A percentile compares a stretch with the other conserved stretches of the same genome.
These are phyloP conservation scores for Allantophomopsis cytisporea DNA, from an alignment of 2,329 filamentous ascomycete species.

Conservation along the genomic window DNA sequence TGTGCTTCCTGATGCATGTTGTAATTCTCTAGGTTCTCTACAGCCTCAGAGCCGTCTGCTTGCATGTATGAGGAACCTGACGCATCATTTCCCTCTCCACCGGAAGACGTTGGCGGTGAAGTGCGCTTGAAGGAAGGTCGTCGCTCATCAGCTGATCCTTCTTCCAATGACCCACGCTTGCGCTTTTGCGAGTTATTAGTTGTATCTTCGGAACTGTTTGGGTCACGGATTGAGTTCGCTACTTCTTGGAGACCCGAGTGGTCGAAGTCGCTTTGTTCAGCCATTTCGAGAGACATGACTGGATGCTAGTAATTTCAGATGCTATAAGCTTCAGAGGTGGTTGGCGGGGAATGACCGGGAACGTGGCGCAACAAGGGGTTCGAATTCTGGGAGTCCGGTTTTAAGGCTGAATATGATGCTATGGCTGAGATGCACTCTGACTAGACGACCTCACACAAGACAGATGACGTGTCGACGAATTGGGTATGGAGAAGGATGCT, in stretches of 20 bases:
- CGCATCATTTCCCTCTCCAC: constrained; percentile 13
- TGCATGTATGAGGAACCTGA: constrained; percentile 6
- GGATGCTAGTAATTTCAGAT: background rate
- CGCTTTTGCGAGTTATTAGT: constrained; percentile 16
- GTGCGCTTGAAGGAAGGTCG: constrained; percentile 18
- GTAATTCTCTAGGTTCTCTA: constrained; percentile 20
- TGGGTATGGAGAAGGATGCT: constrained; percentile 16
- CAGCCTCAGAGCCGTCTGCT: constrained; percentile 9
- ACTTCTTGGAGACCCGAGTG: constrained; percentile 20
- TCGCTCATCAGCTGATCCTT: constrained; percentile 19
- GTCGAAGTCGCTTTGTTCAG: constrained; percentile 19
- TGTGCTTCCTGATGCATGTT: constrained; percentile 32
- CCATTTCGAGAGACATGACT: constrained; percentile 12
- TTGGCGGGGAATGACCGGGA: no score
- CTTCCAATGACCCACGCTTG: constrained; percentile 16
- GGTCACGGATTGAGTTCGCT: constrained; percentile 19
- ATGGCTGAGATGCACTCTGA: no score
- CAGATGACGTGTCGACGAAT: constrained; percentile 18
- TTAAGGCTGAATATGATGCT: constrained; percentile 12
- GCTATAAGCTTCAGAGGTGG: no score
- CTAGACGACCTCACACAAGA: background rate
- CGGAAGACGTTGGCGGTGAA: constrained; percentile 11
- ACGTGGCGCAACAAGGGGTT: no score
- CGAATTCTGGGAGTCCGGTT: constrained; percentile 8
- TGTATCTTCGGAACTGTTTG: constrained; percentile 7